phyloP scores from a whole-genome alignment of 805 yeast genomes.

The Monosporozyma unispora region DNA sequence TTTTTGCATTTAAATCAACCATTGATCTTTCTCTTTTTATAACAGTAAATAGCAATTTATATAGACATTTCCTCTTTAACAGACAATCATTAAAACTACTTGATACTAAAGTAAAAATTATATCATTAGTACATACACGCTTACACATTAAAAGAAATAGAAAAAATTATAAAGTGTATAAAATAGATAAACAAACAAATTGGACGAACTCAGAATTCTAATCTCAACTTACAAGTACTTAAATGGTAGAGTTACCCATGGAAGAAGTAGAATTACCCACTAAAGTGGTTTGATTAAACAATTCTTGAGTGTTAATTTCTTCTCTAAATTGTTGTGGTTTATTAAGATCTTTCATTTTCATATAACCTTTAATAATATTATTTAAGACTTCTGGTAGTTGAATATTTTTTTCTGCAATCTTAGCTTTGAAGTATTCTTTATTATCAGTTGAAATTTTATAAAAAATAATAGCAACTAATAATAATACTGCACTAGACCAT shows the following conservation, averaged over 20 bases:
- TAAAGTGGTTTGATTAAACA: conserved; percentile 7
- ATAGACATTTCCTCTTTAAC: neutral
- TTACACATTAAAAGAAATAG: neutral
- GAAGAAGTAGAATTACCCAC: conserved; percentile 3
- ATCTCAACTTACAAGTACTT: no score
- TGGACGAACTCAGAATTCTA: no score
- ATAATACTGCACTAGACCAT: neutral
- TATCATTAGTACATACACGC: neutral
- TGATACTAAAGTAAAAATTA: neutral
- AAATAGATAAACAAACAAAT: no score
- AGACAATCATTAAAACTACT: neutral
- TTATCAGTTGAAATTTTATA: neutral
- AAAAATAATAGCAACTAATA: neutral
- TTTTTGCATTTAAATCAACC: neutral
- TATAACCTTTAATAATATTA: conserved; percentile 3
- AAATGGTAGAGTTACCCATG: neutral
- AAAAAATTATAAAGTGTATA: neutral
- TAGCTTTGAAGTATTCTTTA: conserved; percentile 17
- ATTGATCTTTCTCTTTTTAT: neutral
- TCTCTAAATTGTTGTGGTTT: neutral
- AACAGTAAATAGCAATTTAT: neutral
- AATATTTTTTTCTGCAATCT: conserved; percentile 6
- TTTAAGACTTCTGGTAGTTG: neutral
- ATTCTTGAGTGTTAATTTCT: conserved; percentile 2
- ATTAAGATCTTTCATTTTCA: neutral